Evolutionary conservation across 495 filamentous ascomycete genomes (phyloP), one percentile per base, ranked within the genome.

Genomic region (Penicillium verhagenii): DNA sequence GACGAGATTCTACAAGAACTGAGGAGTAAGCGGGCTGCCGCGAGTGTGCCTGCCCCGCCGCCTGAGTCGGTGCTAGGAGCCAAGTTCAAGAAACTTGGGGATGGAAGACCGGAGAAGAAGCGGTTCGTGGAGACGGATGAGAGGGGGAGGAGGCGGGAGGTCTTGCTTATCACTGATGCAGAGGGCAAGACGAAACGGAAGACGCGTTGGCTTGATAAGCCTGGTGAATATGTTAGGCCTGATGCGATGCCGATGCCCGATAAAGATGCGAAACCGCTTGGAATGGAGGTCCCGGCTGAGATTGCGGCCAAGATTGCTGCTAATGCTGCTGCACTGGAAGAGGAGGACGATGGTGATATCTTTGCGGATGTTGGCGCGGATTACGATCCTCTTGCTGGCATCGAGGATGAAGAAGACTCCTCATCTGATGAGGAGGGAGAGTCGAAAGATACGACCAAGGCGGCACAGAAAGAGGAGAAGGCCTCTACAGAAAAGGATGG

Each of bases 171-270:
- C 14, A 83, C 90, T 7, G 92, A 96, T 65, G 87, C 89, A 40
- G 81, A 96, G 56, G 95, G 94, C 8, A 87, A 91, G 42, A 88
- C 89, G 54, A 94, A 95, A 68, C 81, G 90, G 56, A 97, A 96
- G 70, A 81, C 93, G 16, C 60, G 73, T 14, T 78, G 74, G 74
- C 55, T 78, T 24, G 74, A 79, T 53, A 72, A 72, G 77, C 64
- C 68, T 2, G 70, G 75, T 26, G 59, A 67, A 29, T 64, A 77
- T 42, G 75, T 70, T 57, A 71, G 63, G 13, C 26, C 64, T 37
- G 39, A 52, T 23, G 46, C 76, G 11, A 70, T 87, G 23, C 75
- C 89, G 58, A 81, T 86, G 69, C 85, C 87, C 5, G 84, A 85
- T 50, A 85, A 85, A 57, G 77, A 79, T 57, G 78, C 75, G 3